Conservation (phyloP, 2,329 filamentous ascomycete species). For the Aspergillus neoniger region DNA sequence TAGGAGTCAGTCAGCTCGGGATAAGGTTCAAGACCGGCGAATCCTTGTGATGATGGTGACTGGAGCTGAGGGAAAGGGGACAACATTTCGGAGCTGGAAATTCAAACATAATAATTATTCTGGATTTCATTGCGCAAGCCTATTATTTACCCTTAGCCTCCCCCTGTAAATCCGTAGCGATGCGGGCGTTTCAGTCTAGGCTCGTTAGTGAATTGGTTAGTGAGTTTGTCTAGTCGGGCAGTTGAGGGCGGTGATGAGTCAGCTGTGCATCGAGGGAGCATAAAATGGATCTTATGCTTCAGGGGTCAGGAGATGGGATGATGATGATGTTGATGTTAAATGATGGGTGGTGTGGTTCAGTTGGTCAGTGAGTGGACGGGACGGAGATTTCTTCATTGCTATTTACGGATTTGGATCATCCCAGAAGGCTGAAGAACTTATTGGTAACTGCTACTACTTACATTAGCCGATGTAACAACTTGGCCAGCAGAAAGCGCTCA, state of each 20-base stretch:
- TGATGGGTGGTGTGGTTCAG: no score
- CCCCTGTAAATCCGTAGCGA: neutral
- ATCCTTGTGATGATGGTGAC: neutral
- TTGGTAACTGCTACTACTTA: no score
- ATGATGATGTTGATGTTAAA: neutral
- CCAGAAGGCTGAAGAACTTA: no score
- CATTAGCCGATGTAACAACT: no score
- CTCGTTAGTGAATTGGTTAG: no score
- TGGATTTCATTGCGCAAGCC: neutral
- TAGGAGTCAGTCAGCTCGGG: conserved; percentile 1
- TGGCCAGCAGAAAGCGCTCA: no score
- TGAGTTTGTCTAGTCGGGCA: neutral
- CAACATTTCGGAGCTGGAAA: neutral
- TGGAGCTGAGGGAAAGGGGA: neutral
- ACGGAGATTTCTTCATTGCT: no score
- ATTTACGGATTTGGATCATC: no score
- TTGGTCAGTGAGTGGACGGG: no score
- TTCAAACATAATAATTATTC: neutral
- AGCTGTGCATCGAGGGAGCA: neutral
- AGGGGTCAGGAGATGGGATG: neutral
- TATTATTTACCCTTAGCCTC: neutral
- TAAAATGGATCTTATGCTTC: neutral
- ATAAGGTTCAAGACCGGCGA: conserved; percentile 2
- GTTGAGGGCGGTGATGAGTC: neutral
- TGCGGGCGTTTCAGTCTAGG: conserved; percentile 5